phyloP scores from a whole-genome alignment of 139 green algal genomes.

The Asterochloris sp. region DNA sequence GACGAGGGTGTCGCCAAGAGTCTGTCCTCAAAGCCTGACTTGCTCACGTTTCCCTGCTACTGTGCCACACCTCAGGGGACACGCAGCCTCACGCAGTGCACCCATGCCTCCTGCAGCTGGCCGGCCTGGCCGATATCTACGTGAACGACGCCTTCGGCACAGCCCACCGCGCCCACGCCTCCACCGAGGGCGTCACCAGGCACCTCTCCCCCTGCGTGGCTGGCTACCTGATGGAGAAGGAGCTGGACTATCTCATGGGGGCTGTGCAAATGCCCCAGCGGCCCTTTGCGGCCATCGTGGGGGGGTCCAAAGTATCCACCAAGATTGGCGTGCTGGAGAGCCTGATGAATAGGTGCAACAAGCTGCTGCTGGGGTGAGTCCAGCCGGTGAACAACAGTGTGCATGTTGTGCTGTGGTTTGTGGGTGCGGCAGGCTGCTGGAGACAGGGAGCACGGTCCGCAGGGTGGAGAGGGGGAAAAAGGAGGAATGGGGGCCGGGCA shows the following conservation, averaged over 20 bases:
- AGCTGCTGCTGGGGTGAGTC: slow-evolving; percentile 75
- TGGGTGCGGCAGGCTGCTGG: too few species aligned
- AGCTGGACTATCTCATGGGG: slow-evolving; percentile 39
- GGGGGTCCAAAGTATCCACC: slow-evolving; percentile 95
- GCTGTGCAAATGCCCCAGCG: slow-evolving; percentile 85
- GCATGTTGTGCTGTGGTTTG: background rate
- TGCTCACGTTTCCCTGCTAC: too few species aligned
- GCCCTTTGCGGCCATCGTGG: slow-evolving; percentile 97
- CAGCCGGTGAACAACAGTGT: background rate
- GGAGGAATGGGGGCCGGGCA: too few species aligned
- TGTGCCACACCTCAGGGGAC: too few species aligned
- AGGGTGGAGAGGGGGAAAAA: too few species aligned
- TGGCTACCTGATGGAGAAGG: slow-evolving; percentile 40
- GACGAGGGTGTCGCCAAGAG: too few species aligned
- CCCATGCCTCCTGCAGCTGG: slow-evolving; percentile 77
- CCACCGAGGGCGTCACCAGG: slow-evolving; percentile 94
- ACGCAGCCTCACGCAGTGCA: too few species aligned
- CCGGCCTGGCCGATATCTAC: slow-evolving; percentile 88
- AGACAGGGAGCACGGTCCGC: too few species aligned
- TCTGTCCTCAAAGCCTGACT: too few species aligned
- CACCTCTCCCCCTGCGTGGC: slow-evolving; percentile 62
- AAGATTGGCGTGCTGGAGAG: slow-evolving; percentile 99
- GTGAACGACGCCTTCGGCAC: slow-evolving; percentile 99
- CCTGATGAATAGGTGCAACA: slow-evolving; percentile 92
- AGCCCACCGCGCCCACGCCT: slow-evolving; percentile 96